Evolutionary conservation across 139 green algal genomes (phyloP).

Genomic region (Gonium pectorale): DNA sequence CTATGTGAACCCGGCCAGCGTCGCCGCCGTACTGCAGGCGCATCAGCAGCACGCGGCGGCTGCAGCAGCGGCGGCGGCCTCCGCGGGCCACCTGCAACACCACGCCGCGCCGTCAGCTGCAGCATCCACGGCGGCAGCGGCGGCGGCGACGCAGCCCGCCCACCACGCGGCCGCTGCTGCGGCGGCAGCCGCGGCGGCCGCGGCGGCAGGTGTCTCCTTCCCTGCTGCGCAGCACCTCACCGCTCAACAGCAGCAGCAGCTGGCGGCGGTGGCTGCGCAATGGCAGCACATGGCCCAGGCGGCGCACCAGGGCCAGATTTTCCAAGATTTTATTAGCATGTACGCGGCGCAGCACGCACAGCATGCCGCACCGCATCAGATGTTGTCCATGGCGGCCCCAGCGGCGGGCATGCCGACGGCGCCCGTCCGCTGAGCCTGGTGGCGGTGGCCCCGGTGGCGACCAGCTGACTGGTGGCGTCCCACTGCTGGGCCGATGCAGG

Average conservation of each 20-base stretch:
- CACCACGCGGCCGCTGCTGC: no score
- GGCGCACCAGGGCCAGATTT: neutral
- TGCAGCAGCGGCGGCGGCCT: neutral
- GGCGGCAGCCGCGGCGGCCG: neutral
- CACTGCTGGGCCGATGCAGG: no score
- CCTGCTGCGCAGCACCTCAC: neutral
- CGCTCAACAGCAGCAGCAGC: conserved; percentile 2
- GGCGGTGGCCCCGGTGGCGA: no score
- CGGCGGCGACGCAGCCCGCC: no score
- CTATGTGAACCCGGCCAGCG: neutral
- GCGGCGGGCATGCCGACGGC: no score
- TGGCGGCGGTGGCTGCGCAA: neutral
- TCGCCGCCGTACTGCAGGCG: neutral
- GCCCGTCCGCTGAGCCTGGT: no score
- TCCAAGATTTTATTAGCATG: conserved; percentile 3
- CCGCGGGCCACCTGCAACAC: neutral
- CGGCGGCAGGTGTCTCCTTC: no score
- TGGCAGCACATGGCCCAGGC: neutral
- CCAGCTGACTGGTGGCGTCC: no score
- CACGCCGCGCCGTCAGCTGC: neutral
- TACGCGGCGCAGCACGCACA: conserved; percentile 13
- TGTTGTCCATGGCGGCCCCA: conserved; percentile 11
- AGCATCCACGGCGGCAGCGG: neutral
- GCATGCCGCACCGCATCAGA: neutral
- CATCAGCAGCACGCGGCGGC: conserved; percentile 21